Conservation (phyloP, 257 asterid species). For the Nicotiana paniculata region DNA sequence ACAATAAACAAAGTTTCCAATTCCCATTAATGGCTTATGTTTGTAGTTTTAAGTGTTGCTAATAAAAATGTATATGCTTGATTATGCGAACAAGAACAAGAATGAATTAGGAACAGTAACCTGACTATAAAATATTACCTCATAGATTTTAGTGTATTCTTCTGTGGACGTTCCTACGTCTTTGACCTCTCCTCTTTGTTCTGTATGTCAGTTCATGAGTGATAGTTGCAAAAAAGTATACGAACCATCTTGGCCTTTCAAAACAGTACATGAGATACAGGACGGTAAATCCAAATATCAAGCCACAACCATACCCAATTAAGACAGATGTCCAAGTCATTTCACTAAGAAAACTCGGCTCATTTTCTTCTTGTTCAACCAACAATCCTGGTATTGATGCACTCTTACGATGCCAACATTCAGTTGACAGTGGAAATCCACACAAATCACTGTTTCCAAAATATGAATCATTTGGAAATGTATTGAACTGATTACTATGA, state of each 20-base stretch:
- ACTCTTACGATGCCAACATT: background rate
- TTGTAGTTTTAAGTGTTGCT: no score
- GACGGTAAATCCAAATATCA: background rate
- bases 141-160: background rate
- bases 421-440: background rate
- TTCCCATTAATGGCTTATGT: no score
- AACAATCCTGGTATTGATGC: background rate
- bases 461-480: background rate
- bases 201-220: background rate
- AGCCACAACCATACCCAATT: background rate
- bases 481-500: background rate
- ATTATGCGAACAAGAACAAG: no score
- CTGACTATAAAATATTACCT: no score
- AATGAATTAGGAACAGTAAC: no score
- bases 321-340: background rate
- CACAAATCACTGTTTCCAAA: background rate
- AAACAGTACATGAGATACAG: background rate
- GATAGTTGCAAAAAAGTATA: background rate
- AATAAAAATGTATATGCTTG: no score
- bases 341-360: background rate
- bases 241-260: constrained; percentile 2
- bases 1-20: no score
- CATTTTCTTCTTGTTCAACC: background rate
- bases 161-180: background rate
- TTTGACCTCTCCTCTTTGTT: background rate